Conservation (phyloP, 495 filamentous ascomycete genomes). For the Trichocladium antarcticum region DNA sequence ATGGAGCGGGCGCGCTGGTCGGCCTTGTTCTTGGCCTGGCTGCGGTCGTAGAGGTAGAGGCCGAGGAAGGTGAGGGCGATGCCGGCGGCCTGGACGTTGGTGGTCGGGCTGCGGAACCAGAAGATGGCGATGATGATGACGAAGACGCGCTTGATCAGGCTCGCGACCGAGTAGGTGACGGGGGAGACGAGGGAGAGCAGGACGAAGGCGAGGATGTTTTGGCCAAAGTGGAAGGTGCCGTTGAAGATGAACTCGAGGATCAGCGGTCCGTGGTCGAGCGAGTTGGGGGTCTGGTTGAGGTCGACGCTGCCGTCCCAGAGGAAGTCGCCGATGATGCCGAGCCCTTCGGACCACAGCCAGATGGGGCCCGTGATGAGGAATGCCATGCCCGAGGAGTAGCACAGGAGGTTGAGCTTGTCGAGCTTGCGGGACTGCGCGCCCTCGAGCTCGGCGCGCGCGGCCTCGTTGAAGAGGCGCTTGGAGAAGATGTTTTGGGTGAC, state of each 20-base stretch:
- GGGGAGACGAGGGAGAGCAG: conserved; percentile 84
- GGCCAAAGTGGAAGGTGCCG: conserved; percentile 90
- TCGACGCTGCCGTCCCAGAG: conserved; percentile 54
- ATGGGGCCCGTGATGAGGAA: conserved; percentile 85
- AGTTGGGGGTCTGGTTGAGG: conserved; percentile 47
- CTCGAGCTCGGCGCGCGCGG: conserved; percentile 66
- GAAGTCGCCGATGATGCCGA: conserved; percentile 62
- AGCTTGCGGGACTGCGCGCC: conserved; percentile 58
- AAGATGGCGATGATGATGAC: conserved; percentile 91
- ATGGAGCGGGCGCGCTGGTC: conserved; percentile 54
- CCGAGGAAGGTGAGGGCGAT: conserved; percentile 85
- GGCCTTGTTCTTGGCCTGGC: conserved; percentile 69
- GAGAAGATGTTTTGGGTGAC: conserved; percentile 99
- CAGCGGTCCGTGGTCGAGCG: conserved; percentile 70
- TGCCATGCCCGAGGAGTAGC: conserved; percentile 86
- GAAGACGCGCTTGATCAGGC: conserved; percentile 90
- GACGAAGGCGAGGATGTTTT: conserved; percentile 91
- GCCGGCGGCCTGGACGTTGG: conserved; percentile 66
- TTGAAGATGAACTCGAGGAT: conserved; percentile 88
- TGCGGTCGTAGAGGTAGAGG: conserved; percentile 92
- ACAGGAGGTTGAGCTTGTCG: conserved; percentile 93
- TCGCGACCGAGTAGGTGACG: conserved; percentile 94
- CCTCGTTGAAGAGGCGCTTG: conserved; percentile 97
- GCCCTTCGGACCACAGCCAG: conserved; percentile 86
- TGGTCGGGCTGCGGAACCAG: conserved; percentile 89